phyloP scores from a whole-genome alignment of 1,284 basidiomycete species.

The Vanrija sp. region DNA sequence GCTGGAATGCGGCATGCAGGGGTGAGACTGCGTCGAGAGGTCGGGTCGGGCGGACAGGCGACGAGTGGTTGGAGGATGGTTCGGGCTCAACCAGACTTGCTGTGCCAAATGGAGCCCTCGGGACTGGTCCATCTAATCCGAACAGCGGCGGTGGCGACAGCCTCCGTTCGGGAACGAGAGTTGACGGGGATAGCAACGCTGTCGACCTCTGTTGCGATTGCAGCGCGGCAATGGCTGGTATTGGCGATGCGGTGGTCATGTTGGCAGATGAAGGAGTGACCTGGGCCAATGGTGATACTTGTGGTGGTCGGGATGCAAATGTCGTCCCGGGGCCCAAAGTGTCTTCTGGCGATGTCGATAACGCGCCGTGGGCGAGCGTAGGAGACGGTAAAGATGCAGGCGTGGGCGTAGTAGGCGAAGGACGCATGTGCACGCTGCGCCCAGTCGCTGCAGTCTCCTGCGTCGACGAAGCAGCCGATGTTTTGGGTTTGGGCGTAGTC shows the following conservation, averaged over 20 bases:
- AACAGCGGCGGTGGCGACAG: no score
- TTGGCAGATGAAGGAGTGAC: constrained; percentile 13
- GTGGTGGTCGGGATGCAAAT: no score
- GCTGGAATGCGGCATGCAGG: constrained; percentile 5
- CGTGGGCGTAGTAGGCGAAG: background rate
- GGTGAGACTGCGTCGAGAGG: constrained; percentile 2
- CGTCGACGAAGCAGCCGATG: no score
- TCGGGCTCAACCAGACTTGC: background rate
- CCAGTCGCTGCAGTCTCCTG: background rate
- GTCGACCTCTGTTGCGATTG: background rate
- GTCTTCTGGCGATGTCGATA: background rate
- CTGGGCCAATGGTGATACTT: constrained; percentile 1
- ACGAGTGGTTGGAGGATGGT: constrained; percentile 16
- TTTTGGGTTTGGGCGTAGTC: no score
- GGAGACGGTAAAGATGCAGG: background rate
- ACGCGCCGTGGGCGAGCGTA: background rate
- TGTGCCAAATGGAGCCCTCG: background rate
- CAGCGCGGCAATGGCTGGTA: background rate
- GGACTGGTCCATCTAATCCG: no score
- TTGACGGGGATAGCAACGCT: constrained; percentile 9
- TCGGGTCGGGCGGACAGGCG: constrained; percentile 8
- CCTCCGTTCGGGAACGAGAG: constrained; percentile 1
- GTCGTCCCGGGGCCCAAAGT: no score
- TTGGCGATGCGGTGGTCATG: constrained; percentile 3
- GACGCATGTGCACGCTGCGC: background rate